Evolutionary conservation across 2,329 filamentous ascomycete species (phyloP).

Genomic region (Cryphonectria naterciae): DNA sequence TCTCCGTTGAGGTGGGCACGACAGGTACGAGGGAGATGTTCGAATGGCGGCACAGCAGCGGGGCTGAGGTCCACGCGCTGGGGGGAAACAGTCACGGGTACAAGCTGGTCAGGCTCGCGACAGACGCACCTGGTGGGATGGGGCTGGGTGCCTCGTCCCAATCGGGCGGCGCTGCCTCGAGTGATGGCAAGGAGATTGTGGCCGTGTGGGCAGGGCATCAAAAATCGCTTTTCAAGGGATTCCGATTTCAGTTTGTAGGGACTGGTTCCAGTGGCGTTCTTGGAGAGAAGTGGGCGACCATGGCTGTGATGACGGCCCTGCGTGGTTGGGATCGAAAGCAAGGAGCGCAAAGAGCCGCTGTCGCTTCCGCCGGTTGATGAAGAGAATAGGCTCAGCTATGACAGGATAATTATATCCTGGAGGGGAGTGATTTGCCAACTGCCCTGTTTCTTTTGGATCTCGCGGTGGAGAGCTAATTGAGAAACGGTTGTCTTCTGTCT

Average conservation of each 20-base stretch:
- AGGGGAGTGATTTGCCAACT: background rate
- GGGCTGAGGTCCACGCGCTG: conserved; percentile 40
- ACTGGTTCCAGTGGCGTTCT: conserved; percentile 43
- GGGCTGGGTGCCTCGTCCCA: background rate
- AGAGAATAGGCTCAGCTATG: background rate
- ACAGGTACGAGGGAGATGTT: conserved; percentile 40
- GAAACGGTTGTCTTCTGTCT: too few species aligned
- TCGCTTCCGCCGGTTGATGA: background rate
- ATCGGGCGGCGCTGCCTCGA: conserved; percentile 28
- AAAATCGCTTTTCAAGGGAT: conserved; percentile 35
- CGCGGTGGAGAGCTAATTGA: background rate
- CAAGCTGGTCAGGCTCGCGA: conserved; percentile 46
- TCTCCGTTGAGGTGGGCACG: conserved; percentile 41
- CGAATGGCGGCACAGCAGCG: conserved; percentile 47
- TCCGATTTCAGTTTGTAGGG: conserved; percentile 46
- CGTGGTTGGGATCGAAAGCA: conserved; percentile 41
- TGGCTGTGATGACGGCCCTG: conserved; percentile 46
- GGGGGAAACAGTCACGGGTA: conserved; percentile 40
- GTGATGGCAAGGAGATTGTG: conserved; percentile 47
- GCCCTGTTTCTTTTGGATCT: background rate
- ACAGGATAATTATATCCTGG: background rate
- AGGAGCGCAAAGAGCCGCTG: background rate
- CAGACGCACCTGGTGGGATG: conserved; percentile 25
- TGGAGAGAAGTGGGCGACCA: conserved; percentile 47
- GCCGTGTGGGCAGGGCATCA: conserved; percentile 40